Base-by-base conservation (phyloP, 2,329 filamentous ascomycete genomes). In the Aspergillus cejpii region DNA sequence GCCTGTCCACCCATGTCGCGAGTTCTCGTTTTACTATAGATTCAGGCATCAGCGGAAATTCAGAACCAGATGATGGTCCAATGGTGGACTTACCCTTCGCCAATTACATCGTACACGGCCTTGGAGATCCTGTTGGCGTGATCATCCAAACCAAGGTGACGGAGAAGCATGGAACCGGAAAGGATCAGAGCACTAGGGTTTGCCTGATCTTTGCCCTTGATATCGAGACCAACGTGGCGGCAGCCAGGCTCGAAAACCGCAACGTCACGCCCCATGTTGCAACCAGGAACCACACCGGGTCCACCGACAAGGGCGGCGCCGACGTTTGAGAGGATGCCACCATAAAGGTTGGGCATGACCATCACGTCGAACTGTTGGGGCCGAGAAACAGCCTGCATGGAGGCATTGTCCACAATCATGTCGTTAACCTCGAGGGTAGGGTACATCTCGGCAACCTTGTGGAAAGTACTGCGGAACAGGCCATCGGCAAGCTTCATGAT, bases 401-500 rank as follows among this genome's bases (percentile, higher is more conserved):
- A 94, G 64, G 92, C 92, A 74, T 98, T 98, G 77, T 98, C 92
- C 73, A 98, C 92, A 71, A 98, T 98, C 91, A 98, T 96, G 76
- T 98, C 92, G 78, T 94, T 94, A 67, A 84, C 85, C 78, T 96
- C 87, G 60, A 98, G 79, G 52, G 87, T 94, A 49, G 92, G 91
- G 77, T 92, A 98, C 71, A 95, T 88, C 77, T 94, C 86, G 57
- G 89, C 87, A 58, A 92, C 83, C 64, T 83, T 79, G 77, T 94
- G 88, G 80, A 97, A 94, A 59, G 92, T 97, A 76, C 84, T 91
- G 70, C 92, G 86, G 87, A 98, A 98, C 46, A 98, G 86, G 73
- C 92, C 92, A 62, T 98, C 92, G 69, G 90, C 91, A 48, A 98
- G 80, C 81, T 98, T 98, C 92, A 98, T 98, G 77, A 98, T 98